phyloP scores from a whole-genome alignment of 2,329 filamentous ascomycete genomes.

The Orbilia brochopaga region DNA sequence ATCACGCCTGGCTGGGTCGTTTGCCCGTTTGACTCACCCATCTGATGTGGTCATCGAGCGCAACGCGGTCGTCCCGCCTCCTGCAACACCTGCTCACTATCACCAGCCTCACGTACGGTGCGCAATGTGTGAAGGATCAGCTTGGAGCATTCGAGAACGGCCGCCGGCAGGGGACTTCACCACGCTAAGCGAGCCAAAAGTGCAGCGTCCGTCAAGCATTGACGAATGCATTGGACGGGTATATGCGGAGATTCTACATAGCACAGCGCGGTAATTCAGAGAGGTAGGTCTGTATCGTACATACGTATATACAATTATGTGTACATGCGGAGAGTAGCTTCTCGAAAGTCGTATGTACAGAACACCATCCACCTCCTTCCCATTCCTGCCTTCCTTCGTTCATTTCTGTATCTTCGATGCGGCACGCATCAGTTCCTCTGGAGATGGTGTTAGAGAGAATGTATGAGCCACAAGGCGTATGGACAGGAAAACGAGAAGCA shows the following conservation, averaged over 20 bases:
- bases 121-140: conserved; percentile 47
- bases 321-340: neutral
- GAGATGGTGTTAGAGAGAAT: neutral
- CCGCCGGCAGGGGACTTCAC: conserved; percentile 24
- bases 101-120: neutral
- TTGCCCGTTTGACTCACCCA: conserved; percentile 51
- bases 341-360: neutral
- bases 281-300: neutral
- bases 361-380: neutral
- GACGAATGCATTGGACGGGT: conserved; percentile 5
- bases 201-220: conserved; percentile 7
- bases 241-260: no score
- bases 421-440: no score
- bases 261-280: no score
- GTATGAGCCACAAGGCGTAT: neutral
- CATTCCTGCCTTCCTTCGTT: neutral
- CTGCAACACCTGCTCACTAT: neutral
- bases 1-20: conserved; percentile 20
- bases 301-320: neutral
- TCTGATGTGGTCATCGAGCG: conserved; percentile 41
- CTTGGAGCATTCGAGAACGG: conserved; percentile 24
- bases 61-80: neutral
- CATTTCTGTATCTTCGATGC: neutral
- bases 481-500: conserved; percentile 2
- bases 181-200: conserved; percentile 33